Base-by-base conservation (phyloP, 75 land plant species). In the Cryptomeria japonica region DNA sequence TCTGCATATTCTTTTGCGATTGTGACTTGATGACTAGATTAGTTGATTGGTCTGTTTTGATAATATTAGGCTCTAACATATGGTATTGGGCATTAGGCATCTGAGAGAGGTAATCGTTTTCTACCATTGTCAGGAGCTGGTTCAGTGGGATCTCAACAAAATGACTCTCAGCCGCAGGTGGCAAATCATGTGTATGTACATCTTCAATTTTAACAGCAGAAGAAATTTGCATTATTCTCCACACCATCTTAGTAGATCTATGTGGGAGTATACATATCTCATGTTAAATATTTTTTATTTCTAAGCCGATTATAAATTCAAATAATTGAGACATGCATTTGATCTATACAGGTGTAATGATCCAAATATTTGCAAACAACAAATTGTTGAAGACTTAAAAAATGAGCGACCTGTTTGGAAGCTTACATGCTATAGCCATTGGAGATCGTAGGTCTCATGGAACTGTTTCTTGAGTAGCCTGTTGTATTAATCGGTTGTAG, bases 341-440 rank as follows among this genome's bases (percentile, higher is more conserved):
- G 53, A 36, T 85, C 53, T 86, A 47, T 82, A 70, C 83, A 96
- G 96, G 89, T 96, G 96, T 88, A 89, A 92, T 46, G 93, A 96
- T 89, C 94, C 95, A 72, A 90, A 92, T 42, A 53, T 88, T 14
- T 96, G 97, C 88, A 96, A 94, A 84, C 72, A 84, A 19, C 86
- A 70, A 85, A 93, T 96, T 64, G 85, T 46, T 77, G 95, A 94
- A 84, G 97, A 96, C 89, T 90, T 91, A 84, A 78, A 92, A 86
- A 87, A 91, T 73, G 97, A 96, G 82, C 89, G 86, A 58, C 97
- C 97, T 49, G 83, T 93, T 87, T 96, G 97, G 97, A 95, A 91
- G 90, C 93, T 95, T 72, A 95, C 97, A 42, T 95, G 95, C 84
- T 96, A 96, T 90, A 92, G 92, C 38, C 96, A 96, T 80, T 84